phyloP scores from a whole-genome alignment of 495 filamentous ascomycete genomes.

The Xylaria flabelliformis region DNA sequence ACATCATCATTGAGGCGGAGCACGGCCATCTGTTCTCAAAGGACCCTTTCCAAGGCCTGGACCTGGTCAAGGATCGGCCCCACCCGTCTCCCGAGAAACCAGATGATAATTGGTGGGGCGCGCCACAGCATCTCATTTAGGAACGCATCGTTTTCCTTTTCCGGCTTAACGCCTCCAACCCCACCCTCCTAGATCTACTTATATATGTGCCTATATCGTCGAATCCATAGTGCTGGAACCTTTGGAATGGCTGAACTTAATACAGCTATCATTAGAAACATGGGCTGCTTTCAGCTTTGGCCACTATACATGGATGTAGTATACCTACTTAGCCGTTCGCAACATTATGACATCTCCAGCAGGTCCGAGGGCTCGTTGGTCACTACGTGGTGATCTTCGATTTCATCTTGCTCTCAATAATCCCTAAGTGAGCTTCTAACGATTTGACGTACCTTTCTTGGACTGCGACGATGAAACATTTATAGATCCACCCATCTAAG shows the following conservation, averaged over 20 bases:
- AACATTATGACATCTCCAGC: not conserved
- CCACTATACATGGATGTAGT: not conserved
- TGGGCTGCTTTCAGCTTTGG: constrained; percentile 4
- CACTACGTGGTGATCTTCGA: not conserved
- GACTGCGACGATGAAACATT: not conserved
- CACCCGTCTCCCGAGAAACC: constrained; percentile 19
- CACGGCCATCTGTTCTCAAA: constrained; percentile 8
- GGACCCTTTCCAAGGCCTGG: not conserved
- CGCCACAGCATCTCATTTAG: not conserved
- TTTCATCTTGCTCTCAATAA: not conserved
- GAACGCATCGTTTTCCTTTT: not conserved
- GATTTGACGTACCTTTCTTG: not conserved
- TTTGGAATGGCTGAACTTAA: constrained; percentile 10
- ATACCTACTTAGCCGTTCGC: not conserved
- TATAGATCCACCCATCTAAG: not conserved
- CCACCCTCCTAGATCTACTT: constrained; percentile 3
- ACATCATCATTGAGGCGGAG: constrained; percentile 19
- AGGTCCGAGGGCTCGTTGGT: not conserved
- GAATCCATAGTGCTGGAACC: not conserved
- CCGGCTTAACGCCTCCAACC: not conserved
- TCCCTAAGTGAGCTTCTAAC: too few relatives aligned
- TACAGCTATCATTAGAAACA: constrained; percentile 1
- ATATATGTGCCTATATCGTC: not conserved
- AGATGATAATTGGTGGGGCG: constrained; percentile 21
- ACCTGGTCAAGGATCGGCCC: not conserved